Evolutionary conservation across 331 rosid genomes (phyloP).

Genomic region (Quercus tomentella): DNA sequence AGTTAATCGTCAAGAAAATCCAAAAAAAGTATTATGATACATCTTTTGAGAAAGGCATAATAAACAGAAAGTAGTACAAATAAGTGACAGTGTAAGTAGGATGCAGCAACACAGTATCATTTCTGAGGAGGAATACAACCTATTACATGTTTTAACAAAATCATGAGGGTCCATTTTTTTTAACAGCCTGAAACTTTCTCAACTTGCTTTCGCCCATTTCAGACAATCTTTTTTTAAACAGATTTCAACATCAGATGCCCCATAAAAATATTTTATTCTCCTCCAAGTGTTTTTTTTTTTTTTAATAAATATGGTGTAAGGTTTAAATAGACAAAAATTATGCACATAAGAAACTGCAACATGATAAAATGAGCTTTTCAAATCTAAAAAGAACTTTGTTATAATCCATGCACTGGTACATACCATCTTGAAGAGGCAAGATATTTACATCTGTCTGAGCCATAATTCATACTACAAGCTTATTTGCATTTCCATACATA

Average conservation of each 20-base stretch:
- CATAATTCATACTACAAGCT: neutral
- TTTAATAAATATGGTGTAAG: too few species aligned
- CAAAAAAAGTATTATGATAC: neutral
- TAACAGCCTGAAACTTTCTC: neutral
- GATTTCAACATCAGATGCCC: neutral
- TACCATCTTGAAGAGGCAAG: neutral
- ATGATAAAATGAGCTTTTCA: neutral
- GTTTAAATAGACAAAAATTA: neutral
- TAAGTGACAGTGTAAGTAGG: neutral
- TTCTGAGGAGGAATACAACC: neutral
- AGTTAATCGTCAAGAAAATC: constrained; percentile 9
- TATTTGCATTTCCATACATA: neutral
- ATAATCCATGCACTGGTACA: neutral
- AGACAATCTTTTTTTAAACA: neutral
- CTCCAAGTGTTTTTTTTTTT: neutral
- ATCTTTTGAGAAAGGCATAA: neutral
- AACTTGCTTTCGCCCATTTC: neutral
- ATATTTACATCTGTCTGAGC: neutral
- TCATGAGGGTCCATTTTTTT: neutral
- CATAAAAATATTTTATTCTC: neutral
- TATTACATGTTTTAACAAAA: neutral
- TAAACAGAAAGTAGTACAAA: neutral
- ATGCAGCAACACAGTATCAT: neutral
- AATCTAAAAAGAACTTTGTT: neutral
- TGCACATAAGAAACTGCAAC: neutral